Percentiles rank a stretch among this genome's conserved stretches.
phyloP scores from a whole-genome alignment of 768 basidiomycete species.

The Collybia sordida region DNA sequence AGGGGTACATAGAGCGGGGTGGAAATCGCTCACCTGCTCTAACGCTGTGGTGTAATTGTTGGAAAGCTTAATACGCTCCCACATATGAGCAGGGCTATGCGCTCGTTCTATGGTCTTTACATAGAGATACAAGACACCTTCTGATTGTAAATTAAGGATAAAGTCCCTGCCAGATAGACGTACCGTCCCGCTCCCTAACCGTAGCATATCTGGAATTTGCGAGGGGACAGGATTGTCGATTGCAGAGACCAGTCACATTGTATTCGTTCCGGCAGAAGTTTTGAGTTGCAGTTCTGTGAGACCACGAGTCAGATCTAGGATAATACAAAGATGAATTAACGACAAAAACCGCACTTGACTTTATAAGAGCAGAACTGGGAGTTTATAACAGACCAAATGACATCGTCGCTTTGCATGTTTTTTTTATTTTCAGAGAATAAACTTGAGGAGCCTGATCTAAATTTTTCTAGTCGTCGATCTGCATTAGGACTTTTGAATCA shows the following conservation, averaged over 20 bases:
- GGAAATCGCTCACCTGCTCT: constrained; percentile 66
- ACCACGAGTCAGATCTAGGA: constrained; percentile 11
- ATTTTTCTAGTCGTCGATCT: too few species aligned
- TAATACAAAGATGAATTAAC: neutral
- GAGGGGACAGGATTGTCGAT: constrained; percentile 93
- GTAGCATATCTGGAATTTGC: constrained; percentile 98
- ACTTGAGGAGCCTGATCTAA: too few species aligned
- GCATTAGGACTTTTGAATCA: too few species aligned
- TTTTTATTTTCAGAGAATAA: too few species aligned
- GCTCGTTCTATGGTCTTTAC: constrained; percentile 98
- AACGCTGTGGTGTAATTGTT: constrained; percentile 95
- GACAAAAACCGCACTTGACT: constrained; percentile 78
- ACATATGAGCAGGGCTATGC: constrained; percentile 95
- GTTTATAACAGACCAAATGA: constrained; percentile 97
- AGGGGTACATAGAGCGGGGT: neutral
- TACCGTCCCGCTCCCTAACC: constrained; percentile 95
- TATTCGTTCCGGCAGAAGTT: constrained; percentile 99
- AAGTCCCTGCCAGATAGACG: constrained; percentile 6
- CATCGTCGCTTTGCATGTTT: constrained; percentile 91
- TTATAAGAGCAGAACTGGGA: constrained; percentile 98
- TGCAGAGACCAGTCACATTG: constrained; percentile 96
- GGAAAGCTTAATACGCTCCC: constrained; percentile 92
- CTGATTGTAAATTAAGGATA: neutral
- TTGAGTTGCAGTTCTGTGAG: constrained; percentile 81
- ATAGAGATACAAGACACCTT: constrained; percentile 88